Evolutionary conservation across 75 land plant species (phyloP), one percentile per base, ranked within the genome.

Genomic region (Pinus taeda): DNA sequence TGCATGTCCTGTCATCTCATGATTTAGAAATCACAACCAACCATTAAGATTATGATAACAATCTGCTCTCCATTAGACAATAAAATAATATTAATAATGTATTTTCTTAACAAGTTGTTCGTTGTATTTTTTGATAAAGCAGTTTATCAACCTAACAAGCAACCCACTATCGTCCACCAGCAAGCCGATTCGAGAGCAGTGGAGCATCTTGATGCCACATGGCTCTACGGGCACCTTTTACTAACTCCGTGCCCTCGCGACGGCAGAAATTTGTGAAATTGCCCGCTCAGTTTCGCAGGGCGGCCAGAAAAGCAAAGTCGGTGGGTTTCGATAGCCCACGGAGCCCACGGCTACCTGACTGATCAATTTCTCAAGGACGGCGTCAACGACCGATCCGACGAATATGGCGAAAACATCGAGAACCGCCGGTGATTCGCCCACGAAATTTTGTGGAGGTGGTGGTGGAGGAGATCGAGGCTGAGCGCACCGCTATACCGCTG

Each of bases 321-420:
- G 96, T 94, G 74, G 57, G 98, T 18, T 95, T 95, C 57, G 95
- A 95, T 59, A 95, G 98, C 11, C 79, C 95, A 95, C 57, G 90
- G 87, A 0, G 98, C 92, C 2, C 98, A 95, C 33, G 98, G 98
- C 5, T 95, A 95, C 70, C 77, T 88, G n/a, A 85, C 90, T 60
- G 98, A 95, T 81, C 98, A 95, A 65, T 95, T 95, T 75, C 77
- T 95, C 29, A 95, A 95, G 77, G 91, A 95, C 71, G 95, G 98
- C 12, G 90, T 95, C 83, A 95, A 95, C 74, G 90, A 90, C 72
- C 77, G 98, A 36, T 70, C 72, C 0, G 98, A 95, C 72, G 79
- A 83, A 22, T 95, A 90, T 33, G 98, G 95, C 18, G 95, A 93
- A 63, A 79, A 88, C 3, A 11, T 88, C 12, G 79, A 65, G 64